These are phyloP conservation scores for Thraustochytrium sp. DNA, from an alignment of 352 stramenopile genomes.

Conservation along the genomic window DNA sequence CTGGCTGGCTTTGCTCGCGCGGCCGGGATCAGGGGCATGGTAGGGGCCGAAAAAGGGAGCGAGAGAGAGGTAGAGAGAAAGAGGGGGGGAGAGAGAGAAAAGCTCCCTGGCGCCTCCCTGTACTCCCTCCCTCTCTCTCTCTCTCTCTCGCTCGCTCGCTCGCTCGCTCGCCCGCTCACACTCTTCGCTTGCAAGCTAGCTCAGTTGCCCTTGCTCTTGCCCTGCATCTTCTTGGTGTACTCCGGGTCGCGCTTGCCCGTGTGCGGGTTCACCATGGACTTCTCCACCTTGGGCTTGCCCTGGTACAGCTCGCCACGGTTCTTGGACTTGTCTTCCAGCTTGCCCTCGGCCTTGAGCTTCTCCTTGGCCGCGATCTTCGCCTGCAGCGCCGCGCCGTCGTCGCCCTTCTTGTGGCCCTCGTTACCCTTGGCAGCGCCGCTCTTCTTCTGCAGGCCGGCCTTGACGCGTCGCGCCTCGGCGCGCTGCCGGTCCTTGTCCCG, in stretches of 20 bases:
- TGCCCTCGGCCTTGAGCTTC: conserved; percentile 40
- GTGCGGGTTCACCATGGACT: conserved; percentile 43
- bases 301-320: conserved; percentile 39
- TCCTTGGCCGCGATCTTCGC: conserved; percentile 44
- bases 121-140: too few relatives aligned
- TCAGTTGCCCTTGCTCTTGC: conserved; percentile 7
- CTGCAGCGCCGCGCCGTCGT: conserved; percentile 27
- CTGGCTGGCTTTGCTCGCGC: too few relatives aligned
- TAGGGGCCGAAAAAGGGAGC: background rate
- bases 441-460: background rate
- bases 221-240: conserved; percentile 41
- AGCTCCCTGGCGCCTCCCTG: too few relatives aligned
- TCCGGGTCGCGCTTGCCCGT: conserved; percentile 33
- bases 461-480: background rate
- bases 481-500: conserved; percentile 39
- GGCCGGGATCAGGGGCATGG: background rate
- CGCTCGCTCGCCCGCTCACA: too few relatives aligned
- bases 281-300: conserved; percentile 10
- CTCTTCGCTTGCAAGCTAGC: background rate
- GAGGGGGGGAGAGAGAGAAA: background rate
- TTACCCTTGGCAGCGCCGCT: background rate
- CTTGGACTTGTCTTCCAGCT: conserved; percentile 37
- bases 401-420: background rate
- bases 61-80: background rate
- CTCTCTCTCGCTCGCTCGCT: too few relatives aligned